Evolutionary conservation across 1,284 basidiomycete species (phyloP).

Genomic region (Rhizoctonia solani): DNA sequence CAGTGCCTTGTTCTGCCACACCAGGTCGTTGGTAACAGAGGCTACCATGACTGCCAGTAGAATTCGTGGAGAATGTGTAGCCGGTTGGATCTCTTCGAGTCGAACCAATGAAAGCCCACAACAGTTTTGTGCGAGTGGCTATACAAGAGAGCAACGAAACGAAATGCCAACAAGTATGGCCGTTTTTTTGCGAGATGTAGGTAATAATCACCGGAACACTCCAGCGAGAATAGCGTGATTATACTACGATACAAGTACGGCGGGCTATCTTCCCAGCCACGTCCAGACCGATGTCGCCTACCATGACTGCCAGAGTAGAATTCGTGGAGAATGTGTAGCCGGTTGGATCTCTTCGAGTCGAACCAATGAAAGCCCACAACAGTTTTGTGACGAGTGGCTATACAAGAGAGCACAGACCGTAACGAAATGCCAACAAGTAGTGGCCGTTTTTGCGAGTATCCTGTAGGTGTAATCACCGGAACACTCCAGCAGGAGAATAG

Average conservation of each 20-base stretch:
- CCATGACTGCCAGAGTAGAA: slow-evolving; percentile 2
- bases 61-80: too few relatives aligned
- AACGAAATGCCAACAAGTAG: not conserved
- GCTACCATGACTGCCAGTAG: not conserved
- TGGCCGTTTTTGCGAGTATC: not conserved
- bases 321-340: too few relatives aligned
- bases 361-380: not conserved
- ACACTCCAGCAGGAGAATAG: not conserved
- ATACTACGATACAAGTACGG: not conserved
- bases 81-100: too few relatives aligned
- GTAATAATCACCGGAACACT: not conserved
- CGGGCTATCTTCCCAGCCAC: slow-evolving; percentile 21
- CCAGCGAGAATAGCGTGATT: not conserved
- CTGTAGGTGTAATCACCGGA: not conserved
- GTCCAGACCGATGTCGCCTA: not conserved
- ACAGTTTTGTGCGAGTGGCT: too few relatives aligned
- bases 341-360: too few relatives aligned
- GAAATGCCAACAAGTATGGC: not conserved
- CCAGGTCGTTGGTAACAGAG: not conserved
- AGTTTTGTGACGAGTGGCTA: too few relatives aligned
- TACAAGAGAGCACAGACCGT: too few relatives aligned
- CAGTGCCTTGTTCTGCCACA: slow-evolving; percentile 8
- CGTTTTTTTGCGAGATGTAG: not conserved
- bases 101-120: not conserved
- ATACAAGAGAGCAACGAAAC: too few relatives aligned